Base-by-base conservation (phyloP, 225 moss, liverwort and hornwort genomes). In the Bryoerythrophyllum caledonicum region DNA sequence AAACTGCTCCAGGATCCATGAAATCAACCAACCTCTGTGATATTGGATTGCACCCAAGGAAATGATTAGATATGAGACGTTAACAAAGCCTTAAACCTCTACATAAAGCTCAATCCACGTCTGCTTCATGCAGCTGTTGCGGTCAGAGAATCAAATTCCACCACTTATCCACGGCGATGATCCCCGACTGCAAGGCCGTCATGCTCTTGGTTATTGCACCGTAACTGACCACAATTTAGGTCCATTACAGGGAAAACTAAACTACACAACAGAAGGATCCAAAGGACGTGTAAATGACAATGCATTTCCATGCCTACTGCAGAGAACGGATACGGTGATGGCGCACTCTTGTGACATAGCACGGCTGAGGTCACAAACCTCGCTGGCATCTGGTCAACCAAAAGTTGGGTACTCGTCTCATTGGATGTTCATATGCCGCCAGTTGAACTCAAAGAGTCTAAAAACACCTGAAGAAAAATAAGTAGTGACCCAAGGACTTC, bases 391-490 rank as follows among this genome's bases (percentile, higher is more conserved):
- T 56, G n/a, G n/a, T n/a, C n/a, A n/a, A n/a, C n/a, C n/a, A n/a
- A n/a, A n/a, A n/a, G n/a, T n/a, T n/a, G 20, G 28, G 20, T 70
- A 40, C 52, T 59, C 52, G 71, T 52, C 71, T 65, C 30, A 58
- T 59, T 65, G 55, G 59, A 20, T 53, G 15, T 48, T 38, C 21
- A 35, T 46, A 51, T 35, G 53, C 44, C 54, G 25, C 38, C 56
- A 41, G 49, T 67, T 28, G 62, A 17, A 26, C 35, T 60, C 52
- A 4, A 66, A 74, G 67, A 25, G 25, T 61, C 30, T 16, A 1
- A 5, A 63, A 57, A 43, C 25, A 72, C 73, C 83, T 83, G 73
- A 53, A 41, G 16, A 60, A 40, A 53, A 58, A 11, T 10, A 3
- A 52, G 25, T 17, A 23, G 10, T 54, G 27, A 59, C 59, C 60